Evolutionary conservation across 768 basidiomycete genomes (phyloP).

Genomic region (Lenzites betulinus): DNA sequence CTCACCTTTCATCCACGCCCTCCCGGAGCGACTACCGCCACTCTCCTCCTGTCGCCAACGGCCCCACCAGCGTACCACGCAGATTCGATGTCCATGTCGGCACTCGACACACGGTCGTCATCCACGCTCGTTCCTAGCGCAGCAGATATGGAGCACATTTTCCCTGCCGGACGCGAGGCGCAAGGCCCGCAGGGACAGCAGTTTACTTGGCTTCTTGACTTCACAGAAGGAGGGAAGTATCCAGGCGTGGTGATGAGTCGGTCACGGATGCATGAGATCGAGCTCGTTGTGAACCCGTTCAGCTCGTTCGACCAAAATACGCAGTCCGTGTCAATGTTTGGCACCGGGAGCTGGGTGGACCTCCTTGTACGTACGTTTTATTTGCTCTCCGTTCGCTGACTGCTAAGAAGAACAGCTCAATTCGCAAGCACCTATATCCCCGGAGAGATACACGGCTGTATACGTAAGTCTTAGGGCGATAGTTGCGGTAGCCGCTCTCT

Average conservation of each 20-base stretch:
- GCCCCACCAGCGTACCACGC: conserved; percentile 43
- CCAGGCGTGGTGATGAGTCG: conserved; percentile 73
- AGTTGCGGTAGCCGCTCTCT: not conserved
- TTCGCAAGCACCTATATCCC: conserved; percentile 43
- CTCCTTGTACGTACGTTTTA: conserved; percentile 47
- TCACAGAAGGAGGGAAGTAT: conserved; percentile 53
- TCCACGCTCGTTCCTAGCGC: conserved; percentile 53
- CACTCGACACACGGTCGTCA: conserved; percentile 44
- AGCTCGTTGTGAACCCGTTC: conserved; percentile 59
- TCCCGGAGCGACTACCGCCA: conserved; percentile 58
- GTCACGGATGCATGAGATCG: conserved; percentile 72
- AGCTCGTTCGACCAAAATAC: conserved; percentile 47
- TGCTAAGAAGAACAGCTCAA: conserved; percentile 49
- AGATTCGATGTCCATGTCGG: conserved; percentile 23
- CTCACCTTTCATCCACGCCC: conserved; percentile 41
- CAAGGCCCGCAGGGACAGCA: conserved; percentile 28
- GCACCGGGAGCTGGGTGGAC: conserved; percentile 64
- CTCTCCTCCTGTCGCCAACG: conserved; percentile 43
- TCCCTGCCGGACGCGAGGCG: conserved; percentile 41
- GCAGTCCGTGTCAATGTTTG: conserved; percentile 45
- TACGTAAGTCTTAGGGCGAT: conserved; percentile 54
- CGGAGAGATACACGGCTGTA: conserved; percentile 66
- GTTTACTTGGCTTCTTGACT: conserved; percentile 69
- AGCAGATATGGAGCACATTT: conserved; percentile 51
- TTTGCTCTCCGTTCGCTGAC: not conserved